Percentiles rank a stretch among this genome's conserved stretches.
Conservation (phyloP, 176 grass and related monocot genomes). For the Secale cereale region DNA sequence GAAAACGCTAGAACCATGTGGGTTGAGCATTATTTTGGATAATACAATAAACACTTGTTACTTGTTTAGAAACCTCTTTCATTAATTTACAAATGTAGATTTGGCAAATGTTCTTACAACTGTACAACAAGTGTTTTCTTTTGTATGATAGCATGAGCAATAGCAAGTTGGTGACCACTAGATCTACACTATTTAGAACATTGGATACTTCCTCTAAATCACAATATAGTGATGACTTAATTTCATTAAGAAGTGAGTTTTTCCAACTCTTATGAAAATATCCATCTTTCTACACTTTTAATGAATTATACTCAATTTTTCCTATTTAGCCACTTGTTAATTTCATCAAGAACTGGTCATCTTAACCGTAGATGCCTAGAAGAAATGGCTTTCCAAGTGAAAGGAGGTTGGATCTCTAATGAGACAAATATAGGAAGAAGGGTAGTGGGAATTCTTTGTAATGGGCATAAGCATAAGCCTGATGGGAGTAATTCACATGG, state of each 20-base stretch:
- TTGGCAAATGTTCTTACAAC: neutral
- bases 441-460: neutral
- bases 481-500: neutral
- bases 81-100: neutral
- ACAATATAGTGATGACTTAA: neutral
- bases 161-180: neutral
- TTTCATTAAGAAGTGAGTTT: too few relatives aligned
- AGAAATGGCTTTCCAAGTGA: too few relatives aligned
- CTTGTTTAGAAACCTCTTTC: neutral
- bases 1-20: neutral
- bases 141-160: neutral
- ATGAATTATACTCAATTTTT: neutral
- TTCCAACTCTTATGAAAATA: neutral
- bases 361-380: neutral
- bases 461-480: neutral
- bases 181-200: neutral
- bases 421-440: too few relatives aligned
- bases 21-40: neutral
- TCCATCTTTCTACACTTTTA: neutral
- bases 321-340: neutral
- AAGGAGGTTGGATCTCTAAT: too few relatives aligned
- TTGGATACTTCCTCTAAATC: neutral
- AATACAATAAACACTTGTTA: neutral
- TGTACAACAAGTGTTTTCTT: neutral
- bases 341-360: neutral